Percentiles rank a stretch among this genome's conserved stretches.
These are phyloP conservation scores for Nicotiana knightiana DNA, from an alignment of 257 asterid genomes.

Conservation along the genomic window DNA sequence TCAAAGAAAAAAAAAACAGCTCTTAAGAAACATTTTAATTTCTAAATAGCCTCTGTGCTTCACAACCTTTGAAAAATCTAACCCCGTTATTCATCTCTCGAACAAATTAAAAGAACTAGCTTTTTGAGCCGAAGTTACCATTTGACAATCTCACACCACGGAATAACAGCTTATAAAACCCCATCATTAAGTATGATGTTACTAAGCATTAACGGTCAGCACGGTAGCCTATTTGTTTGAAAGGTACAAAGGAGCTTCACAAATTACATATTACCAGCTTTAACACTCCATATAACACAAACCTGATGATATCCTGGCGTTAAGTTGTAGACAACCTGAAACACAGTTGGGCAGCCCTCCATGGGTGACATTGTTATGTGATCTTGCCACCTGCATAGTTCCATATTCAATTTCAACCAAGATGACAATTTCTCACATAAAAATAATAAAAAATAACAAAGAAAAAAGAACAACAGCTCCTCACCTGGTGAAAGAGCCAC, in stretches of 20 bases:
- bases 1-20: background rate
- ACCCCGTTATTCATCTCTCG: background rate
- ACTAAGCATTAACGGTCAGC: background rate
- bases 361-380: conserved; percentile 59
- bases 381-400: conserved; percentile 50
- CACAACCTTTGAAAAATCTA: background rate
- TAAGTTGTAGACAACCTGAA: conserved; percentile 56
- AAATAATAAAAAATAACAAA: conserved; percentile 6
- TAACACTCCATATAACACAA: background rate
- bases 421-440: background rate
- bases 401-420: conserved; percentile 1
- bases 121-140: background rate
- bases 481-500: conserved; percentile 74
- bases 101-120: background rate
- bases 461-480: conserved; percentile 9
- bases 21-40: background rate
- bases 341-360: conserved; percentile 71
- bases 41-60: background rate
- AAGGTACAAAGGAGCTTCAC: background rate
- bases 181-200: background rate
- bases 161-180: background rate
- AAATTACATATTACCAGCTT: background rate
- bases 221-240: background rate
- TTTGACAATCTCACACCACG: background rate
- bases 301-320: conserved; percentile 74